phyloP scores from a whole-genome alignment of 495 filamentous ascomycete genomes.

The Daldinia loculata region DNA sequence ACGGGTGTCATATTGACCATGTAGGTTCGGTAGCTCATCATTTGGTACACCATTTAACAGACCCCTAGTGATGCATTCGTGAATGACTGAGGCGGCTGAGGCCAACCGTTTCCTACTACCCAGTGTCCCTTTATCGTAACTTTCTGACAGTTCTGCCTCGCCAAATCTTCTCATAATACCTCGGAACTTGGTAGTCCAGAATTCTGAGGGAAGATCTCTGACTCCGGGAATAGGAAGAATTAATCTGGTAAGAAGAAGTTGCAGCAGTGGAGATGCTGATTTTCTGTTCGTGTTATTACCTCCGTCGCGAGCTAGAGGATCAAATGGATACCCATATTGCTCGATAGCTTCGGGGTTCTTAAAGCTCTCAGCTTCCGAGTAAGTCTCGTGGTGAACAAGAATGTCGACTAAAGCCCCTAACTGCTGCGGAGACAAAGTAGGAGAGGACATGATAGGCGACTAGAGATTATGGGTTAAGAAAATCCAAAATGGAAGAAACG shows the following conservation, averaged over 20 bases:
- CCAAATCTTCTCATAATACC: slow-evolving; percentile 60
- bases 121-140: slow-evolving; percentile 72
- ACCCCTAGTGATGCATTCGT: slow-evolving; percentile 68
- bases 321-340: slow-evolving; percentile 68
- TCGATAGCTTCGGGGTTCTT: slow-evolving; percentile 62
- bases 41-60: slow-evolving; percentile 61
- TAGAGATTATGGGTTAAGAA: neutral
- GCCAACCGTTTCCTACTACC: slow-evolving; percentile 71
- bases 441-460: slow-evolving; percentile 29
- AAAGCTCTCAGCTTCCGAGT: slow-evolving; percentile 68
- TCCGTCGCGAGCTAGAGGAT: slow-evolving; percentile 8
- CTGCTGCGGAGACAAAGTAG: slow-evolving; percentile 56
- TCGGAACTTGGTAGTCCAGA: slow-evolving; percentile 63
- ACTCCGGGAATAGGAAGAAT: slow-evolving; percentile 65
- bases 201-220: slow-evolving; percentile 62
- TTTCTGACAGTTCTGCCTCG: slow-evolving; percentile 68
- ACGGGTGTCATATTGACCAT: slow-evolving; percentile 60
- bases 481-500: neutral
- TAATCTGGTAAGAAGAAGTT: slow-evolving; percentile 65
- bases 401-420: slow-evolving; percentile 70
- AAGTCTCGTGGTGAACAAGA: slow-evolving; percentile 70
- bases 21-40: slow-evolving; percentile 40
- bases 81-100: slow-evolving; percentile 66
- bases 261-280: slow-evolving; percentile 65
- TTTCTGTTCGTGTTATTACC: neutral